A percentile compares a stretch with the other conserved stretches of the same genome.
Evolutionary conservation across 2,329 filamentous ascomycete species (phyloP).

Genomic region (Phialemoniopsis sp.): DNA sequence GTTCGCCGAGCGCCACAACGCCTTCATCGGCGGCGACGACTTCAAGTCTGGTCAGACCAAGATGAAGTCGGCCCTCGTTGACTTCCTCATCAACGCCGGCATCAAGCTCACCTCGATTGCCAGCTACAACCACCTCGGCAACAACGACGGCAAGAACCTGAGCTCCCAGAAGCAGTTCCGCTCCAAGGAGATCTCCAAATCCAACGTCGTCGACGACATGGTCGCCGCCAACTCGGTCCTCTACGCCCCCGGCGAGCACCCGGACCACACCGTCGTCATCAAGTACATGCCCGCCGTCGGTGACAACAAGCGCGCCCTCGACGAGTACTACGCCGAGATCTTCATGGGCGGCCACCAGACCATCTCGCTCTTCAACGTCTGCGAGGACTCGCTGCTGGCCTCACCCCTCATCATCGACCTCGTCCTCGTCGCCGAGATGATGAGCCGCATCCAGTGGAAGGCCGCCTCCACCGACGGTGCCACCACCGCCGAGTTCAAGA

Average conservation of each 20-base stretch:
- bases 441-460: constrained; percentile 97
- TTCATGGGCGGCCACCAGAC: constrained; percentile 98
- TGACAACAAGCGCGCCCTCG: constrained; percentile 97
- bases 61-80: constrained; percentile 99
- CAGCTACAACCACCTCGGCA: constrained; percentile 98
- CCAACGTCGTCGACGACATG: constrained; percentile 99
- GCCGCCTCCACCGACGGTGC: constrained; percentile 41
- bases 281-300: constrained; percentile 99
- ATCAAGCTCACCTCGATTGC: constrained; percentile 99
- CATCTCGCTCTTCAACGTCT: constrained; percentile 97
- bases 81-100: constrained; percentile 97
- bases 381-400: constrained; percentile 94
- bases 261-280: constrained; percentile 98
- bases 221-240: constrained; percentile 90
- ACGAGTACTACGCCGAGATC: constrained; percentile 99
- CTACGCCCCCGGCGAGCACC: constrained; percentile 89
- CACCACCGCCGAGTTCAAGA: constrained; percentile 67
- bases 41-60: constrained; percentile 99
- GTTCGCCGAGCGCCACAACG: constrained; percentile 78
- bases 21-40: constrained; percentile 96
- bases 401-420: constrained; percentile 97
- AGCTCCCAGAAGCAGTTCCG: constrained; percentile 98
- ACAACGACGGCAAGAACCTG: constrained; percentile 99
- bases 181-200: constrained; percentile 99
- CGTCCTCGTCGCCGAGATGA: constrained; percentile 89